Evolutionary conservation across 371 early-diverging fungal species (phyloP), one percentile per base, ranked within the genome.

Genomic region (Blyttiomyces sp.): DNA sequence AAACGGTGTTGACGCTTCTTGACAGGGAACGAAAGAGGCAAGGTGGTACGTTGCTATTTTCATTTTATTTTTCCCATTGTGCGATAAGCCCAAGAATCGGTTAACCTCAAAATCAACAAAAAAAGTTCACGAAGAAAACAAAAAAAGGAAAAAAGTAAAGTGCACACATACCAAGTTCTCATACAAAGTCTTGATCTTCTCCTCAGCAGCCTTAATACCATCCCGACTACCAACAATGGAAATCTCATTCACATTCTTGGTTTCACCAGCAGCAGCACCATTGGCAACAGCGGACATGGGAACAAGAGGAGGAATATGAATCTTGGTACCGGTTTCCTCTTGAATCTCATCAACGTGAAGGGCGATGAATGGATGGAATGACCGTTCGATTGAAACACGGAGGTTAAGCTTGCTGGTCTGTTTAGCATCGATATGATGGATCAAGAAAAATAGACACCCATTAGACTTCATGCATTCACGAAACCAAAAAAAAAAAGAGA

Each of bases 1-100:
- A 92, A 91, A 51, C 88, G 87, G 75, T 95, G 96, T 73, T 93
- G 91, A 53, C 87, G 85, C 80, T 93, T 93, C 49, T 91, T 89
- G 43, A 94, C 79, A 36, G 76, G 74, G 49, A 93, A 76, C 2
- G 81, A 72, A 48, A 89, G 68, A 6, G 84, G 84, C 16, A 83
- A 77, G 39, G 86, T 84, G 34, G 70, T 76, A 30, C 79, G 74
- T 67, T 84, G 53, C 57, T 64, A 31, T 2, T 42, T n/a, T 21
- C 50, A 39, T 16, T 43, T 31, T n/a, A 6, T n/a, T 28, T 43
- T 33, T 3, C 7, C 16, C 16, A 59, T 19, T 6, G 21, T 53
- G 6, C 19, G 11, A 16, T 48, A 17, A 9, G 58, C 16, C 9
- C 59, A 27, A 16, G 49, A n/a, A 32, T 21, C 11, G 24, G 27